Base-by-base conservation (phyloP, 352 stramenopile species). In the Globisporangium sylvaticum region DNA sequence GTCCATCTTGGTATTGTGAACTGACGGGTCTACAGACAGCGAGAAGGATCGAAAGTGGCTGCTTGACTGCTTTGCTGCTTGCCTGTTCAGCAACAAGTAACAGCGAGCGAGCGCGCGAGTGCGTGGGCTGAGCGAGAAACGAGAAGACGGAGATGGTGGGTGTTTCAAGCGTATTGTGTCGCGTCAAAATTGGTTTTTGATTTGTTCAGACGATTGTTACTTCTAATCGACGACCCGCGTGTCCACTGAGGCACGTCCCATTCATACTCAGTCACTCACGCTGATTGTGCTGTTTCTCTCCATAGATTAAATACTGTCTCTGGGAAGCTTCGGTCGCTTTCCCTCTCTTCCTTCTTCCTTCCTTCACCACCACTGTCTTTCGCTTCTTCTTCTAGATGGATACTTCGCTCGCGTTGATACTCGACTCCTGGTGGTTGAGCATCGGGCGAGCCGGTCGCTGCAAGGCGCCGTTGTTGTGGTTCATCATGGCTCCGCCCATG, bases 1-100 rank as follows among this genome's bases (percentile, higher is more conserved):
- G 54, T 80, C 69, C 72, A 83, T 81, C n/a, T 54, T 44, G n/a
- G 31, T 61, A n/a, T 20, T 57, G 7, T 50, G 15, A 18, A 8
- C 4, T 50, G 42, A 50, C 15, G 18, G 42, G 2, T 5, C 42
- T 50, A 7, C 42, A 50, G 42, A 50, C 31, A 31, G 20, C 60
- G 27, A 50, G 37, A 60, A 15, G 24, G 63, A 39, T 24, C 62
- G 31, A 44, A 65, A 31, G 34, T 31, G 31, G 6, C 24, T 56
- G n/a, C 22, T 9, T 14, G 6, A 2, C 25, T 58, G 52, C 34
- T 46, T 27, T 1, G 24, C 37, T 42, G 20, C n/a, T 18, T 48
- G 39, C n/a, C 27, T 48, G 39, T 48, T 48, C 39, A 48, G 14
- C 15, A 15, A 14, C 15, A 20, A 20, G n/a, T 10, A 48, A 20